phyloP scores from a whole-genome alignment of 441 rosid species.

The Corymbia citriodora region DNA sequence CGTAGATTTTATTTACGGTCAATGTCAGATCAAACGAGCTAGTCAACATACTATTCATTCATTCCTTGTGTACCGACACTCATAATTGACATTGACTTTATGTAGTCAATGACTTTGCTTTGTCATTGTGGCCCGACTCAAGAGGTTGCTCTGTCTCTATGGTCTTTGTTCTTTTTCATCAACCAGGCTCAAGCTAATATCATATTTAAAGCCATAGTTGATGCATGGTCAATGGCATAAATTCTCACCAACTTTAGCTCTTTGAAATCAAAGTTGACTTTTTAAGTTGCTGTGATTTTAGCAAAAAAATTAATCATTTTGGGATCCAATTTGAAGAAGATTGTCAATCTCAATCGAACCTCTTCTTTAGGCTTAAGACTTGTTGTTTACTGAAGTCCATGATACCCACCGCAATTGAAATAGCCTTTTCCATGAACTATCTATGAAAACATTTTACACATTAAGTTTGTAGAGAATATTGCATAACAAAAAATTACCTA shows the following conservation, averaged over 20 bases:
- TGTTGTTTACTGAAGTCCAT: background rate
- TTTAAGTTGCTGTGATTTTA: background rate
- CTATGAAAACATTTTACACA: background rate
- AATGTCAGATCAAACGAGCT: background rate
- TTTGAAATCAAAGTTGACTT: background rate
- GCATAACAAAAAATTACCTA: background rate
- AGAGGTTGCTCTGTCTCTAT: background rate
- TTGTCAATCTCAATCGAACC: background rate
- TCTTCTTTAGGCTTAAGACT: background rate
- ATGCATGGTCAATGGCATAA: background rate
- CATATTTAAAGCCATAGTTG: background rate
- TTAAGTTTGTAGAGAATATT: background rate
- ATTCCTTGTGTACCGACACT: background rate
- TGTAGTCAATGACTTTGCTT: background rate
- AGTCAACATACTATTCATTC: background rate
- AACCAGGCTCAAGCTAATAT: background rate
- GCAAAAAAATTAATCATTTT: background rate
- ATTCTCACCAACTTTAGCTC: background rate
- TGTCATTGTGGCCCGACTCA: background rate
- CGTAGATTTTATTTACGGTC: background rate
- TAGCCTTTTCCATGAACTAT: background rate
- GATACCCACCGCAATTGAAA: background rate
- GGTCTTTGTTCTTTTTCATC: background rate
- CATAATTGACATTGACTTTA: background rate
- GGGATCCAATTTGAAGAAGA: background rate